Base-by-base conservation (phyloP, 2,329 filamentous ascomycete species). In the Aspergillus sp. region DNA sequence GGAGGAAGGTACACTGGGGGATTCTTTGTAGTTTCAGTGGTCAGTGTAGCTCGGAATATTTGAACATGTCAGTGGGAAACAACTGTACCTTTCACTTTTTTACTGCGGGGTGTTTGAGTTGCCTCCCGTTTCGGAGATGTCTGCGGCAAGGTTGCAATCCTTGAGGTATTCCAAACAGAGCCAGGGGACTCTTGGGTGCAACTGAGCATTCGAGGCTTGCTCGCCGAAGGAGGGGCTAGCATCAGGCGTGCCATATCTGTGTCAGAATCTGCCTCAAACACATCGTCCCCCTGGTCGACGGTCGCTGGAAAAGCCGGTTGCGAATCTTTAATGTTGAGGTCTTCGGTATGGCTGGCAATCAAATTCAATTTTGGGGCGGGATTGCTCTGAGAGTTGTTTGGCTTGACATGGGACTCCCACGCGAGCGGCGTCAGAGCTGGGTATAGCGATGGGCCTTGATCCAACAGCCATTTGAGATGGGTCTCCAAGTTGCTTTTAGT, bases 381-480 rank as follows among this genome's bases (percentile, higher is more conserved):
- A 41, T 48, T 48, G 44, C 38, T 54, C 36, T 30, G 36, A 34
- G 49, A 17, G 43, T 30, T 22, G 24, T 48, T 56, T 54, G 48
- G 56, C 55, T 55, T 48, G 54, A 54, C 60, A 53, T 62, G 60
- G 54, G 58, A 64, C 48, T 64, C 62, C 62, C 62, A 65, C 58
- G 66, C 68, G 60, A 67, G 64, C 26, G 66, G 60, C 38, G 68
- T 65, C 56, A 74, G 61, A 41, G 69, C 67, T 26, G 67, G 66
- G 52, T 71, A 71, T 11, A 71, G 63, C 36, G 70, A 68, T 47
- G 68, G 71, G 65, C 71, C 72, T 70, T 71, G 74, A 57, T 70
- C 71, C 62, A 80, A 62, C 57, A 81, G 75, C 78, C 78, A 80
- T 70, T 73, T 69, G 57, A 81, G 71, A 68, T 79, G 77, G 63